These are phyloP conservation scores for Debaryomyces nepalensis DNA, from an alignment of 1,139 yeast species.

Conservation along the genomic window DNA sequence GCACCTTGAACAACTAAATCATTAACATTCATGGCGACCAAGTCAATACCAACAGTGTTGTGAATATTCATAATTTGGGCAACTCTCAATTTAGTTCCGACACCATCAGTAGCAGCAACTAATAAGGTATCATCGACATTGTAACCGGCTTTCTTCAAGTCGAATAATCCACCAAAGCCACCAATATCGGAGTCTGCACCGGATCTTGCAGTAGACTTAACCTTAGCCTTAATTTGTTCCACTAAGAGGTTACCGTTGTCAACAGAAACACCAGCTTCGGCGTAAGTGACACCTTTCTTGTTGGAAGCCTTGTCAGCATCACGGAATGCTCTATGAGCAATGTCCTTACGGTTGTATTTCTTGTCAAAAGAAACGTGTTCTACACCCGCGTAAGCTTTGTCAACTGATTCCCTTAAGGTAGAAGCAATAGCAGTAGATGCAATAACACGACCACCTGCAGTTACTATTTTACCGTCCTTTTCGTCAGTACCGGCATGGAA, in stretches of 20 bases:
- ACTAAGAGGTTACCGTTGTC: slow-evolving; percentile 93
- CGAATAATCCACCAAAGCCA: slow-evolving; percentile 97
- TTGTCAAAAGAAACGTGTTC: slow-evolving; percentile 71
- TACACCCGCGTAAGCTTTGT: slow-evolving; percentile 84
- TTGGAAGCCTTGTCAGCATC: slow-evolving; percentile 35
- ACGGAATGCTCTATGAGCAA: slow-evolving; percentile 94
- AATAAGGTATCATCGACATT: slow-evolving; percentile 73
- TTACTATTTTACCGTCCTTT: slow-evolving; percentile 63
- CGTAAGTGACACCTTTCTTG: slow-evolving; percentile 70
- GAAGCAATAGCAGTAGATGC: slow-evolving; percentile 89
- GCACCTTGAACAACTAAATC: slow-evolving; percentile 99
- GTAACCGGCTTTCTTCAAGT: slow-evolving; percentile 86
- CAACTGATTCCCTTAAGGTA: slow-evolving; percentile 78
- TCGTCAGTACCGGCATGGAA: slow-evolving; percentile 94
- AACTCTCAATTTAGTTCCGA: slow-evolving; percentile 94
- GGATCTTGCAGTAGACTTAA: slow-evolving; percentile 90
- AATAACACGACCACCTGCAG: slow-evolving; percentile 96
- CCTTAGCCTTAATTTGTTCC: slow-evolving; percentile 86
- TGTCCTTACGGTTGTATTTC: slow-evolving; percentile 87
- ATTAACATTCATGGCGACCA: slow-evolving; percentile 98
- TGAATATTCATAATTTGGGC: slow-evolving; percentile 91
- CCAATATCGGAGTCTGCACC: slow-evolving; percentile 99
- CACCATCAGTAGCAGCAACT: slow-evolving; percentile 99
- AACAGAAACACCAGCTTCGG: slow-evolving; percentile 95
- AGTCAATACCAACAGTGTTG: slow-evolving; percentile 95